Evolutionary conservation across 106 monocot genomes (phyloP).

Genomic region (Agapanthus africanus): DNA sequence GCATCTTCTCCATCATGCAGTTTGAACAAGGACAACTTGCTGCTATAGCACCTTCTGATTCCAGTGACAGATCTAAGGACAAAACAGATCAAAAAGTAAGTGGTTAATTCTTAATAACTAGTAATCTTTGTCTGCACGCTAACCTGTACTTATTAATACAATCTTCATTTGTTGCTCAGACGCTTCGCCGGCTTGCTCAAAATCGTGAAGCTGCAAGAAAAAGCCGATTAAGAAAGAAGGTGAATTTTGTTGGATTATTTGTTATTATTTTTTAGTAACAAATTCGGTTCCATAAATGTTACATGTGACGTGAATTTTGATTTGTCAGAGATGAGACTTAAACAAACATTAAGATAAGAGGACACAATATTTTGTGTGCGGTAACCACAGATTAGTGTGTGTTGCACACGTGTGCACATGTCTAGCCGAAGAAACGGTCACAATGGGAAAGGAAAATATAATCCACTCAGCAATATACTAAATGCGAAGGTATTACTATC

Average conservation of each 20-base stretch:
- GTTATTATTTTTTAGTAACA: too few species aligned
- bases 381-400: too few species aligned
- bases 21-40: slow-evolving; percentile 36
- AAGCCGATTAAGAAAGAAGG: slow-evolving; percentile 89
- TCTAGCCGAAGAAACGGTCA: too few species aligned
- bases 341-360: not conserved
- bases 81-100: slow-evolving; percentile 61
- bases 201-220: slow-evolving; percentile 99
- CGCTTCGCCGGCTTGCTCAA: slow-evolving; percentile 85
- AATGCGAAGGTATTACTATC: not conserved
- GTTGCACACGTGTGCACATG: too few species aligned
- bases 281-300: too few species aligned
- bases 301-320: not conserved
- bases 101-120: not conserved
- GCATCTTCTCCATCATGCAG: slow-evolving; percentile 16
- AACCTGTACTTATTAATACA: not conserved
- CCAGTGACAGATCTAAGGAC: slow-evolving; percentile 68
- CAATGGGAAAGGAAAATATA: too few species aligned
- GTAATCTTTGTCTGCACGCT: not conserved
- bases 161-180: slow-evolving; percentile 3
- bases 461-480: too few species aligned
- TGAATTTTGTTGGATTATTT: slow-evolving; percentile 17
- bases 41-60: slow-evolving; percentile 51
- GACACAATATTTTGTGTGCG: too few species aligned
- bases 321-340: not conserved